Percentiles rank a stretch among this genome's conserved stretches.
Evolutionary conservation across 116 monocot genomes (phyloP).

Genomic region (Iris pallida): DNA sequence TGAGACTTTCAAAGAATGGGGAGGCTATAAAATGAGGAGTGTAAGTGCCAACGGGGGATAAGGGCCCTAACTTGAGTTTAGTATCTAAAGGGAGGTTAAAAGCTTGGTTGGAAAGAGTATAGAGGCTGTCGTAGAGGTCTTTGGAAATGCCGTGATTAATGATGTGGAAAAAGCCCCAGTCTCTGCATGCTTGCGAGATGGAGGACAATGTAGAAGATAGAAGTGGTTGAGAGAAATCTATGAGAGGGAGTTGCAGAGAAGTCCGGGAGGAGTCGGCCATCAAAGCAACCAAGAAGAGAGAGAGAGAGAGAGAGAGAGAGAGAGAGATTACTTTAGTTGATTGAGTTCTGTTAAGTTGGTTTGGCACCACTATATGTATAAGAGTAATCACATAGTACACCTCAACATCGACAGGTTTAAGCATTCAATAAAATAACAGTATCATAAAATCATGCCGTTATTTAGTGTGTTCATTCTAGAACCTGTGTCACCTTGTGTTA

Average conservation of each 20-base stretch:
- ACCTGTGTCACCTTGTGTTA: too few species aligned
- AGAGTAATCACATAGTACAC: background rate
- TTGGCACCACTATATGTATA: background rate
- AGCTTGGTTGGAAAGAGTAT: slow-evolving; percentile 7
- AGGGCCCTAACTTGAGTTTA: slow-evolving; percentile 36
- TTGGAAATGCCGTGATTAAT: slow-evolving; percentile 43
- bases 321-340: background rate
- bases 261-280: background rate
- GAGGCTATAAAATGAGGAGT: slow-evolving; percentile 42
- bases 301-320: background rate
- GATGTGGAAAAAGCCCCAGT: slow-evolving; percentile 50
- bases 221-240: slow-evolving; percentile 34
- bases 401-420: too few species aligned
- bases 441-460: too few species aligned
- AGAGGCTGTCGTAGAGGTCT: slow-evolving; percentile 19
- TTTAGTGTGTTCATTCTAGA: too few species aligned
- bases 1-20: slow-evolving; percentile 44
- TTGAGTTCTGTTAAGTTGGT: slow-evolving; percentile 9
- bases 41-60: slow-evolving; percentile 19
- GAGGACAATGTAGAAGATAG: slow-evolving; percentile 17
- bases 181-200: slow-evolving; percentile 31
- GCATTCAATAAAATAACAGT: too few species aligned
- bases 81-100: slow-evolving; percentile 22
- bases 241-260: slow-evolving; percentile 33
- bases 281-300: background rate